These are phyloP conservation scores for Coniosporium apollinis DNA, from an alignment of 495 filamentous ascomycete genomes.

Conservation along the genomic window DNA sequence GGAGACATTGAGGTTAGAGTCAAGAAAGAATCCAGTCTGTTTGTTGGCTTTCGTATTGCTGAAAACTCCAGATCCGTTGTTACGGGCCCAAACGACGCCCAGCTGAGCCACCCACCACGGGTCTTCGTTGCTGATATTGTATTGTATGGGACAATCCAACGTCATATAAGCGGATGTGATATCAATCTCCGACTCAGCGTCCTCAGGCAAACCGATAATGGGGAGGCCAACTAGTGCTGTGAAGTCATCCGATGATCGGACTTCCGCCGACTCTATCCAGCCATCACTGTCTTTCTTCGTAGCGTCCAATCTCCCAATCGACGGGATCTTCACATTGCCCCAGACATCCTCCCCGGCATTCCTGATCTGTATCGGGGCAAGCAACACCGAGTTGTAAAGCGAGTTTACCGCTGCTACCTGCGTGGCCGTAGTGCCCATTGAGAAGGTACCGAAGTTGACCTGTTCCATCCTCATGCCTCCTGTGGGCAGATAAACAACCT, in stretches of 20 bases:
- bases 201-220: constrained; percentile 4
- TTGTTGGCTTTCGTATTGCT: too few species aligned
- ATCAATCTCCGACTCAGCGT: constrained; percentile 3
- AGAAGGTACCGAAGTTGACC: too few species aligned
- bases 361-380: constrained; percentile 8
- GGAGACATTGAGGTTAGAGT: too few species aligned
- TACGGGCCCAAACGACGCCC: too few species aligned
- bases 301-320: constrained; percentile 6
- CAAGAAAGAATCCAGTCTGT: too few species aligned
- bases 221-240: constrained; percentile 11
- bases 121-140: too few species aligned
- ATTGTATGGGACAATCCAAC: constrained; percentile 6
- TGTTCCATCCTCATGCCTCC: too few species aligned
- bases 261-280: constrained; percentile 6
- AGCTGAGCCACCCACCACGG: too few species aligned
- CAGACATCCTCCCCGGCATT: constrained; percentile 9
- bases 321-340: constrained; percentile 15
- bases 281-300: constrained; percentile 4
- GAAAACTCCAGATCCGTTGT: too few species aligned
- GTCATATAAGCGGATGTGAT: constrained; percentile 8
- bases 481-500: constrained; percentile 10
- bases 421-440: too few species aligned
- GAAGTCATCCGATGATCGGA: constrained; percentile 4
- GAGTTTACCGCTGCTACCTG: too few species aligned
- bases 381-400: constrained; percentile 7